Base-by-base conservation (phyloP, 2,329 filamentous ascomycete genomes). In the Pseudogymnoascus sp. region DNA sequence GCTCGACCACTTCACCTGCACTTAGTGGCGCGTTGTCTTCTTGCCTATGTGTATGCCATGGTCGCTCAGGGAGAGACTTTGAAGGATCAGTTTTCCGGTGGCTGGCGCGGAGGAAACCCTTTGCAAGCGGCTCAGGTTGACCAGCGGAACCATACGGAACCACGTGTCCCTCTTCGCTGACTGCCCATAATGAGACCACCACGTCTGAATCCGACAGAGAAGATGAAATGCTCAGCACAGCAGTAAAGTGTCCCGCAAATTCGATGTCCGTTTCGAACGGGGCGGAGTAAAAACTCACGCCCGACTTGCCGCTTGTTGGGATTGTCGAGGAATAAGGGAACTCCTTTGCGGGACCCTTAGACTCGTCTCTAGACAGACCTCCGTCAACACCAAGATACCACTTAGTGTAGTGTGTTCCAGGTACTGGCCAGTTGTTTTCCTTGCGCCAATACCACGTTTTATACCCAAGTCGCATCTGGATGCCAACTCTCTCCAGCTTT, bases 41-140 rank as follows among this genome's bases (percentile, higher is more conserved):
- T 19, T 60, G 60, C 58, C 11, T 62, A 41, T 64, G 63, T 2
- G 63, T 63, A 28, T 61, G 59, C 61, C 63, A 63, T 41, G 63
- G 63, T 6, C 61, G 41, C 39, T 64, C 63, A 22, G 63, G 42
- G 6, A 41, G 42, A 9, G 58, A 61, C 23, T 63, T 63, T 12
- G 22, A 6, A 30, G 38, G 58, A 22, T 64, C 58, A 8, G 25
- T 23, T 39, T 63, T 63, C 6, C 63, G 55, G 35, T 64, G 61
- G 55, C 58, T 61, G n/a, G 41, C 62, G 33, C 60, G 39, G 30
- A 63, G 60, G 28, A 61, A 61, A 12, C 62, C 62, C 38, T 61
- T 62, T 58, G 62, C 42, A 41, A 63, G 42, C 7, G 62, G 62
- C n/a, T 38, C 25, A 30, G 58, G 45, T 19, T 59, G 41, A 42